A percentile compares a stretch with the other conserved stretches of the same genome.
phyloP scores from a whole-genome alignment of 2,329 filamentous ascomycete species.

The Trichophyton rubrum region DNA sequence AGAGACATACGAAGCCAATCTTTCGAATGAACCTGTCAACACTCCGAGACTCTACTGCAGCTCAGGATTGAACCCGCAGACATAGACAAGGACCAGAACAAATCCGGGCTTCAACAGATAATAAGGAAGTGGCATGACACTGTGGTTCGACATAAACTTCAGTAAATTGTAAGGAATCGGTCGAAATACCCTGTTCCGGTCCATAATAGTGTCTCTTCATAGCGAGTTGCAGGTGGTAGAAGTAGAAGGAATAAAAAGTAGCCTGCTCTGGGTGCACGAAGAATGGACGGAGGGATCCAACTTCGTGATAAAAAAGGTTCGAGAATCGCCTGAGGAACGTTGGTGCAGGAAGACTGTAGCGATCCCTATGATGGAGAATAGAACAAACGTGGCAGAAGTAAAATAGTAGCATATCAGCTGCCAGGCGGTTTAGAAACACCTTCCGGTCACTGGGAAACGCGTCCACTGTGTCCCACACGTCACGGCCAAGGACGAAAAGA shows the following conservation, averaged over 20 bases:
- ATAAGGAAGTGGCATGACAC: background rate
- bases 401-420: background rate
- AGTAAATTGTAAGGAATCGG: background rate
- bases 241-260: background rate
- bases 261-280: background rate
- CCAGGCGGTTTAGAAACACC: background rate
- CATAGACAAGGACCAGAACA: background rate
- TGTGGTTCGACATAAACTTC: background rate
- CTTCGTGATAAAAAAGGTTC: too few species aligned
- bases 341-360: background rate
- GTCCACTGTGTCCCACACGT: background rate
- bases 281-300: background rate
- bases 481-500: background rate
- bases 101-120: background rate
- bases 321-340: background rate
- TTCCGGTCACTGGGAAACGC: background rate
- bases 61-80: background rate
- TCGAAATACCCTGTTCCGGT: background rate
- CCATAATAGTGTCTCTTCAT: slow-evolving; percentile 2
- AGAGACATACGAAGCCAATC: background rate
- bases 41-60: background rate
- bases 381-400: background rate
- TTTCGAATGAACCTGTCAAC: background rate
- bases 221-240: background rate
- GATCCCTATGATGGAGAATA: background rate